Evolutionary conservation across 2,329 filamentous ascomycete species (phyloP), one percentile per base, ranked within the genome.

Genomic region (Pseudogymnoascus sp.): DNA sequence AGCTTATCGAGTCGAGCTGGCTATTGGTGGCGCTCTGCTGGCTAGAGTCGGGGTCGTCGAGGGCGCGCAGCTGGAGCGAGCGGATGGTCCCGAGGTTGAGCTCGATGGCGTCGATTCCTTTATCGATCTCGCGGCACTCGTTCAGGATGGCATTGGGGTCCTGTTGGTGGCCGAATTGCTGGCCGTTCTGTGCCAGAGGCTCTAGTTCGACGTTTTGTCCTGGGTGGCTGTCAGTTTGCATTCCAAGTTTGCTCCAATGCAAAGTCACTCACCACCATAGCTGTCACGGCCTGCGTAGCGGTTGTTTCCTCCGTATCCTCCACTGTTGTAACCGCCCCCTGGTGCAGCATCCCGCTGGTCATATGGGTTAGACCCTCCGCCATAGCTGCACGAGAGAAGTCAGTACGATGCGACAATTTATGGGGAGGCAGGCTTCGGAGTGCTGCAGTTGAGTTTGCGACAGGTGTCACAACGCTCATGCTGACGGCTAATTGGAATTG

Each of bases 141-240:
- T 95, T 90, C 64, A 97, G 82, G 67, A 96, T 88, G 62, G 84
- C 84, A 72, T 90, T 92, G 45, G 88, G 85, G 73, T 92, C 84
- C 68, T 75, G 69, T 69, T 78, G 72, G 58, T 74, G 72, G 40
- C 73, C 79, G 60, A 80, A 79, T 52, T 74, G 74, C 61, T 77
- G 69, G 60, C 76, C 77, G 62, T 79, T 80, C 64, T 81, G 80
- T 48, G 79, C 74, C 52, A 89, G 80, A 10, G 87, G 81, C 55
- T 83, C 82, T 87, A 92, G 89, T 76, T 92, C 89, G 68, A 90
- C 85, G 68, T 71, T 72, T 63, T 69, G 66, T 21, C 69, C 72
- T 74, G 25, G 6, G 45, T 25, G 4, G 9, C 5, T 60, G n/a
- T 13, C 33, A 61, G n/a, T 5, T 21, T 45, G 65, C 18, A 61